Percentiles rank a stretch among this genome's conserved stretches.
Conservation (phyloP, 371 early-diverging fungal species). For the Fennellomyces sp. region DNA sequence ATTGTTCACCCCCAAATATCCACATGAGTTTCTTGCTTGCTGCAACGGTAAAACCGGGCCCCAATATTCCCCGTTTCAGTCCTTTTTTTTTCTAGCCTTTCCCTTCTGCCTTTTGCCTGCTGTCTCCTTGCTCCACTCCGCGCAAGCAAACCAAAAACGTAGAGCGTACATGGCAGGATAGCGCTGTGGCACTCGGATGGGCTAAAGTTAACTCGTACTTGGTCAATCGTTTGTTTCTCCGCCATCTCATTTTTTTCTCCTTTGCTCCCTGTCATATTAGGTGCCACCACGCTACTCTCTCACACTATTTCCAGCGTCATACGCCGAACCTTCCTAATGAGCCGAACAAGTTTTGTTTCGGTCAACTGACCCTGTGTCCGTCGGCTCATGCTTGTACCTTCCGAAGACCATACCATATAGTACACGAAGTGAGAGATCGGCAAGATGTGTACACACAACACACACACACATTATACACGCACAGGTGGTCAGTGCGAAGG, state of each 20-base stretch:
- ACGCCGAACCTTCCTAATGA: background rate
- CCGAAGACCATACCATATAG: background rate
- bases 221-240: background rate
- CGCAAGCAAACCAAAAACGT: no score
- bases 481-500: conserved; percentile 2
- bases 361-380: background rate
- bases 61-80: conserved; percentile 5
- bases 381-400: conserved; percentile 3
- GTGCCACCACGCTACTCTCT: background rate
- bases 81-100: conserved; percentile 1
- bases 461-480: background rate
- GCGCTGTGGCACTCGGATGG: background rate
- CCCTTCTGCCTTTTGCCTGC: background rate
- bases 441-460: background rate
- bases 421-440: background rate
- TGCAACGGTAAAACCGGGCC: background rate
- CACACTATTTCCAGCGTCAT: background rate
- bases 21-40: conserved; percentile 6
- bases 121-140: background rate
- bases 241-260: background rate
- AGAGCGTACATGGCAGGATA: background rate
- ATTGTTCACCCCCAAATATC: background rate
- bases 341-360: background rate
- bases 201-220: no score
- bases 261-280: background rate